Percentiles rank a stretch among this genome's conserved stretches.
Conservation (phyloP, 2,329 filamentous ascomycete genomes). For the Alternaria infectoria region DNA sequence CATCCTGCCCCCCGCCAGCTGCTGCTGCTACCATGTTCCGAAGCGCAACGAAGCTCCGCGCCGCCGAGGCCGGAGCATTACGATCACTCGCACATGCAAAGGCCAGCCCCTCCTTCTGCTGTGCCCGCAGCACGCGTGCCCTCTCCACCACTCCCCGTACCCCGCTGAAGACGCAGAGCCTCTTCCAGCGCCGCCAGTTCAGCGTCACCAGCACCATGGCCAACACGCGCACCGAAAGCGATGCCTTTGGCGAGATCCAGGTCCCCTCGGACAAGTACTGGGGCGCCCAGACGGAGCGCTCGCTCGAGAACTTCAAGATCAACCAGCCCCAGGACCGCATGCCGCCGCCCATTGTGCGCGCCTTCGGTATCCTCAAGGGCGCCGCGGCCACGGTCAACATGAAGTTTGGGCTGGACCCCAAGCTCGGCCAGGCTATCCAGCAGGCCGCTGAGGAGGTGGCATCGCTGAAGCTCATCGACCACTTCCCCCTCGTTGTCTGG, state of each 20-base stretch:
- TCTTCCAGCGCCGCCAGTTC: conserved; percentile 39
- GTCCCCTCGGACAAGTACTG: conserved; percentile 94
- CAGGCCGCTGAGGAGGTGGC: conserved; percentile 94
- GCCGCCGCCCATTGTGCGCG: conserved; percentile 88
- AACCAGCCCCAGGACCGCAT: conserved; percentile 99
- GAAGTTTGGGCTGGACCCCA: conserved; percentile 87
- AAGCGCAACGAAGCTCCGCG: conserved; percentile 38
- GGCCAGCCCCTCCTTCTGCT: conserved; percentile 38
- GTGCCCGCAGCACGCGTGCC: conserved; percentile 27
- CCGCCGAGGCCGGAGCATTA: conserved; percentile 44
- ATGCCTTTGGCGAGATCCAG: conserved; percentile 97
- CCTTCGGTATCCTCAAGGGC: conserved; percentile 96
- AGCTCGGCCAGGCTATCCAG: conserved; percentile 90
- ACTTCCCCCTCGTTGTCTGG: conserved; percentile 99
- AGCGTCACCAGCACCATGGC: conserved; percentile 45
- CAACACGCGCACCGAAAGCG: conserved; percentile 81
- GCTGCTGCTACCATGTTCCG: conserved; percentile 42
- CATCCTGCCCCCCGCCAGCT: background rate
- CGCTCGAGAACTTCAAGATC: conserved; percentile 97
- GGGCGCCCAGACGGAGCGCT: conserved; percentile 97
- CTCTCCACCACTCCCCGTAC: conserved; percentile 36
- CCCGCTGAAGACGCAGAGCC: conserved; percentile 24
- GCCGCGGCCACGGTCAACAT: conserved; percentile 96
- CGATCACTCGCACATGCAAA: conserved; percentile 46
- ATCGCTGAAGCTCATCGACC: conserved; percentile 89